These are phyloP conservation scores for Cryptosporidium muris DNA, from an alignment of 169 alveolate species.

Conservation along the genomic window DNA sequence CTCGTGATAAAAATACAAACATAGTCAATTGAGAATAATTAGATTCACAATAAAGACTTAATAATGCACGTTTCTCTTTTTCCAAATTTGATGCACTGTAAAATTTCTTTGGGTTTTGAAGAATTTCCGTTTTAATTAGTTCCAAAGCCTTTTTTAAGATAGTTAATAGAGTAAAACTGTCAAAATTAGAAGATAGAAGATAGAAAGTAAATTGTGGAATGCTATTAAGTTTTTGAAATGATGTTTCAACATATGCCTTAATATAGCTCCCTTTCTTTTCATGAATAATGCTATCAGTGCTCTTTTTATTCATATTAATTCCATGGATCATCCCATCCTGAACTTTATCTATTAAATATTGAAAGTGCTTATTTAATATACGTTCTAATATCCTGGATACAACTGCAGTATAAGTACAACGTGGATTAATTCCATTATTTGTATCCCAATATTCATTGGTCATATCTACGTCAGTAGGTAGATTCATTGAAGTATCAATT, in stretches of 20 bases:
- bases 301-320: background rate
- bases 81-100: background rate
- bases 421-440: conserved; percentile 39
- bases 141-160: conserved; percentile 4
- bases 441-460: conserved; percentile 29
- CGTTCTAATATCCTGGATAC: conserved; percentile 50
- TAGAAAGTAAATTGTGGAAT: conserved; percentile 58
- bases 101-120: background rate
- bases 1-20: conserved; percentile 7
- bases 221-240: conserved; percentile 43
- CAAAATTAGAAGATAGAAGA: conserved; percentile 32
- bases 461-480: background rate
- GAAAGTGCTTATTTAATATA: conserved; percentile 12
- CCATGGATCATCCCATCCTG: background rate
- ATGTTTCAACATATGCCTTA: conserved; percentile 31
- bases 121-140: conserved; percentile 15
- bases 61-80: conserved; percentile 5
- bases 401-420: conserved; percentile 38
- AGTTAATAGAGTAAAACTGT: conserved; percentile 47
- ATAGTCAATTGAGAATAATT: conserved; percentile 30
- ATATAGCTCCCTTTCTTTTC: background rate
- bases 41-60: conserved; percentile 12
- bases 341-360: conserved; percentile 1
- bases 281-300: background rate
- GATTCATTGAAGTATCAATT: background rate